Percentiles rank a stretch among this genome's conserved stretches.
These are phyloP conservation scores for Auxenochlorella protothecoides DNA, from an alignment of 139 green algal genomes.

Conservation along the genomic window DNA sequence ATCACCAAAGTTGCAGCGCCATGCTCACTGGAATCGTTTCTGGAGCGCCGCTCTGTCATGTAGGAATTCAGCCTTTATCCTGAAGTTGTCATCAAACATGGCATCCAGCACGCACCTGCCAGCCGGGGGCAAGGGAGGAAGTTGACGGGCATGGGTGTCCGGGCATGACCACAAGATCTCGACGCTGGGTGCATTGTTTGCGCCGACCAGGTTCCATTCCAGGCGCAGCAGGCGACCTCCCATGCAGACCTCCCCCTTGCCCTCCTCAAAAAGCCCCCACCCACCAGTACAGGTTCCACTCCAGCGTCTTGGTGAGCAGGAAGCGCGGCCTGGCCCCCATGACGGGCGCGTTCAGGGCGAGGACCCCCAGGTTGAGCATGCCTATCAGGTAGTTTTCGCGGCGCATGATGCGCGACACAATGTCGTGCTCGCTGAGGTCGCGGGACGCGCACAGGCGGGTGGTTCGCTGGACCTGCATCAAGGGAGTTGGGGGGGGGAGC, in stretches of 20 bases:
- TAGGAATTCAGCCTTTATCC: conserved; percentile 45
- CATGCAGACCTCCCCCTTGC: background rate
- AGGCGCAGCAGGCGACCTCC: background rate
- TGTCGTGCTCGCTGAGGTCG: conserved; percentile 80
- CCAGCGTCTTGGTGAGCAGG: conserved; percentile 85
- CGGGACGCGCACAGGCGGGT: conserved; percentile 60
- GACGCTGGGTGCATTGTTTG: no score
- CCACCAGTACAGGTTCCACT: conserved; percentile 88
- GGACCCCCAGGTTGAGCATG: conserved; percentile 71
- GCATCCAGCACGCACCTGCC: conserved; percentile 54
- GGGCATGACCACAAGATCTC: no score
- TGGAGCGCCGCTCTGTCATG: conserved; percentile 36
- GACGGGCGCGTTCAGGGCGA: conserved; percentile 48
- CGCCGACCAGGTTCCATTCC: no score
- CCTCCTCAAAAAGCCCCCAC: background rate
- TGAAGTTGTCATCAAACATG: conserved; percentile 82
- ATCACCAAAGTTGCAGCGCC: background rate
- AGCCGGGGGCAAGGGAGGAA: background rate
- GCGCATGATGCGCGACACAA: conserved; percentile 86
- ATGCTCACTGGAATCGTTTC: conserved; percentile 30
- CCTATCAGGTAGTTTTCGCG: conserved; percentile 92
- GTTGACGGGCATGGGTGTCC: background rate
- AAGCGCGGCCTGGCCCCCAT: conserved; percentile 38
- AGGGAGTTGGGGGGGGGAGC: background rate
- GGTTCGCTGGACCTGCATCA: conserved; percentile 51